Conservation (phyloP, 2,329 filamentous ascomycete species). For the Aaosphaeria arxii region DNA sequence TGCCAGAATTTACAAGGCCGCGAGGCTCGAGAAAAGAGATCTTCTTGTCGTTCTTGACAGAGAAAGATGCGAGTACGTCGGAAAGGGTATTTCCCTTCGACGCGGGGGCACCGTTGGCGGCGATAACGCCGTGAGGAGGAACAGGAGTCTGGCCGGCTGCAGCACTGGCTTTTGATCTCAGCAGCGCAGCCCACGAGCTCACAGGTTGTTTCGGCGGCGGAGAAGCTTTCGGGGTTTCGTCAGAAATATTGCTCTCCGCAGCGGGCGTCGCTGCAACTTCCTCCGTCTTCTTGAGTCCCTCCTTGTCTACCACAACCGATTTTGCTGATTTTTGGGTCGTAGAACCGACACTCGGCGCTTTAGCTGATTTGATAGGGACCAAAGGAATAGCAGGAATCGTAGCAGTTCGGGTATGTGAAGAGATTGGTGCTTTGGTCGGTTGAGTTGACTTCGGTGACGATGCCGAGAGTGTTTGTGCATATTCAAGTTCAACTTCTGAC, state of each 20-base stretch:
- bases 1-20: conserved; percentile 92
- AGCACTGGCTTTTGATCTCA: conserved; percentile 51
- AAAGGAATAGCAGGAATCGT: conserved; percentile 52
- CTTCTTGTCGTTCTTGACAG: conserved; percentile 62
- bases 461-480: conserved; percentile 54
- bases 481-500: conserved; percentile 51
- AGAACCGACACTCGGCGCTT: conserved; percentile 30
- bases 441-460: conserved; percentile 49
- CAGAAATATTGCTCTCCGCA: conserved; percentile 15
- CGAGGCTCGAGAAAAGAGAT: conserved; percentile 85
- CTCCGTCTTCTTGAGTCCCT: conserved; percentile 13
- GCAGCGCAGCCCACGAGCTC: conserved; percentile 67
- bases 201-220: conserved; percentile 48
- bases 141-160: conserved; percentile 26
- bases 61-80: conserved; percentile 74
- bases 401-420: conserved; percentile 40
- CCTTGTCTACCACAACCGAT: conserved; percentile 15
- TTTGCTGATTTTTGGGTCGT: conserved; percentile 35
- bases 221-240: conserved; percentile 39
- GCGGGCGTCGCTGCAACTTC: conserved; percentile 4
- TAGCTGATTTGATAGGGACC: conserved; percentile 47
- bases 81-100: conserved; percentile 63
- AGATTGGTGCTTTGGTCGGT: conserved; percentile 31
- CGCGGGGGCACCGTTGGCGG: conserved; percentile 42
- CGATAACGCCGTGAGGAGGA: conserved; percentile 22